Conservation (phyloP, 495 filamentous ascomycete genomes). For the Aspergillus incahuasiensis region DNA sequence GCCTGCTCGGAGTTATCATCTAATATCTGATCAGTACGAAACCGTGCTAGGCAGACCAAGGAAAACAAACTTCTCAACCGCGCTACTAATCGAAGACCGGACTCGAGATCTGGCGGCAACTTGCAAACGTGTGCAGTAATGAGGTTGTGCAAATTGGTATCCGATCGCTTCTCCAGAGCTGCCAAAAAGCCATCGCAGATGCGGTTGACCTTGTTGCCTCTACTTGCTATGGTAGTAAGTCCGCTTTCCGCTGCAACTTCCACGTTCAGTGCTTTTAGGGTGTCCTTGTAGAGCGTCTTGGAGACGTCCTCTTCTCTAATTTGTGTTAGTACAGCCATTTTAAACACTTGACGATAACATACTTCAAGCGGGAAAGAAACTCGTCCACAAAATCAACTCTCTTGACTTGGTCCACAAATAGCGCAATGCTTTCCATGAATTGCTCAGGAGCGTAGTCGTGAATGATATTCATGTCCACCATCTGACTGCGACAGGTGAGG, state of each 20-base stretch:
- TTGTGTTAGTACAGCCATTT: not conserved
- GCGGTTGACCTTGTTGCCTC: constrained; percentile 68
- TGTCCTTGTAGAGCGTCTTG: constrained; percentile 89
- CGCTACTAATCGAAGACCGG: constrained; percentile 74
- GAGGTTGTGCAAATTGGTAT: constrained; percentile 80
- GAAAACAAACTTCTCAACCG: constrained; percentile 54
- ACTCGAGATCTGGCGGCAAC: constrained; percentile 79
- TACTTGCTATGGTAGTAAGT: constrained; percentile 14
- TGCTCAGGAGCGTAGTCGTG: constrained; percentile 84
- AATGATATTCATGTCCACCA: constrained; percentile 98
- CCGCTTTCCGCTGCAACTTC: constrained; percentile 10
- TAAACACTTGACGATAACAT: constrained; percentile 21
- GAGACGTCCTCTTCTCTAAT: constrained; percentile 87
- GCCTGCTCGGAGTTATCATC: constrained; percentile 61
- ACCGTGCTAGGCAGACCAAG: not conserved
- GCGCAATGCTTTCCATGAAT: constrained; percentile 67
- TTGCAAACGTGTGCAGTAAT: constrained; percentile 95
- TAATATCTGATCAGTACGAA: constrained; percentile 22
- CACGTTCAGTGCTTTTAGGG: constrained; percentile 39
- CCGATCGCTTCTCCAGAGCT: constrained; percentile 55
- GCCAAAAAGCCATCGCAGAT: constrained; percentile 84
- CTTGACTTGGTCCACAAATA: constrained; percentile 84
- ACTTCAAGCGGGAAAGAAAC: constrained; percentile 86
- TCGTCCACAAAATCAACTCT: constrained; percentile 83
- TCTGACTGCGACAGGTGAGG: constrained; percentile 78